Conservation (phyloP, 208 protist genomes). For the Leishmania arabica region DNA sequence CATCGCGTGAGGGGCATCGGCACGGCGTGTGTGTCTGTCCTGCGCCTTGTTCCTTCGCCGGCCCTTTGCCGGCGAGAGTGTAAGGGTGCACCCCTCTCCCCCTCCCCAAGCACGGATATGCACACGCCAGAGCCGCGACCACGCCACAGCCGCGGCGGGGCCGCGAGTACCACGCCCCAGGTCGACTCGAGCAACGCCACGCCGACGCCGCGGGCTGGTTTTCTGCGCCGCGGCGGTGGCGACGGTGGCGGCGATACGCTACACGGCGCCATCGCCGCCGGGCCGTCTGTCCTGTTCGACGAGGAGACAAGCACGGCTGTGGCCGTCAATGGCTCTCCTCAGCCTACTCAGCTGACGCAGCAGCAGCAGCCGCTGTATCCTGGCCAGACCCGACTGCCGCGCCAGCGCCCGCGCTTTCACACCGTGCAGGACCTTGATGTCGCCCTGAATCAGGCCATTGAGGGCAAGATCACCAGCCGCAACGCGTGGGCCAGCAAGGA, state of each 20-base stretch:
- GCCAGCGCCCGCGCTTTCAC: conserved; percentile 82
- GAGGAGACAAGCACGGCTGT: conserved; percentile 34
- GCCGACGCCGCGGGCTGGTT: conserved; percentile 14
- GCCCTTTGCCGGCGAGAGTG: neutral
- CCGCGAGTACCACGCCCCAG: conserved; percentile 10
- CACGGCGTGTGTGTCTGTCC: neutral
- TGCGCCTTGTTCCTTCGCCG: neutral
- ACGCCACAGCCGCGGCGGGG: conserved; percentile 8
- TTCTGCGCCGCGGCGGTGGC: conserved; percentile 19
- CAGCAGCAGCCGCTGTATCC: conserved; percentile 2
- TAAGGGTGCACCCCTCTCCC: neutral
- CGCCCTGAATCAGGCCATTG: conserved; percentile 86
- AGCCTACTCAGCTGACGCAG: conserved; percentile 43
- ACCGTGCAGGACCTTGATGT: conserved; percentile 86
- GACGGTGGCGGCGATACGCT: neutral
- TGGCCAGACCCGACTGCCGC: conserved; percentile 29
- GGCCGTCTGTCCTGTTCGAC: conserved; percentile 64
- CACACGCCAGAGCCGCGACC: conserved; percentile 28
- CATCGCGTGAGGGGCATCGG: neutral
- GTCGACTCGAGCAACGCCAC: conserved; percentile 5
- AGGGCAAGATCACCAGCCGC: conserved; percentile 90
- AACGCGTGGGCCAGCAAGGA: conserved; percentile 91
- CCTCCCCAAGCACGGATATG: conserved; percentile 1
- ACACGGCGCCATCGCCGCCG: conserved; percentile 41
- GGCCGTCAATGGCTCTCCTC: conserved; percentile 32